Evolutionary conservation across 192 early-diverging fungal genomes (phyloP).

Genomic region (Entophlyctis luteolus): DNA sequence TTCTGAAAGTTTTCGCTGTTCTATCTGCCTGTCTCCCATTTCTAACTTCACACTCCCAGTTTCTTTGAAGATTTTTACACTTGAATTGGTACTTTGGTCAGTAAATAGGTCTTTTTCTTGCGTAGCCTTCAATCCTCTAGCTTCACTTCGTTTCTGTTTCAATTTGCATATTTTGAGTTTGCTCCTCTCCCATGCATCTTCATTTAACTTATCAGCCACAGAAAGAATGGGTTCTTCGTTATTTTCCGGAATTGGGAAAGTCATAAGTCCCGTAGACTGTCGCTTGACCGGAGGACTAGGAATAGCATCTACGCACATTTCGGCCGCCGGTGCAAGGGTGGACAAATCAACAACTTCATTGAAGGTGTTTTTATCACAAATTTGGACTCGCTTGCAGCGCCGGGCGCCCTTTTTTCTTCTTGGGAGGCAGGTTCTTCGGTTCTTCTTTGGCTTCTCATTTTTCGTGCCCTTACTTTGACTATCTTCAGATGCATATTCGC

Average conservation of each 20-base stretch:
- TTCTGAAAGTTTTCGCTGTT: too few species aligned
- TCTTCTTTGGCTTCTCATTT: neutral
- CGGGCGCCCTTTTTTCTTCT: neutral
- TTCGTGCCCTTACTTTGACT: neutral
- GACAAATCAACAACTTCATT: neutral
- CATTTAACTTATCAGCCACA: neutral
- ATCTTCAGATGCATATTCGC: neutral
- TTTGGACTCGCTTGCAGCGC: neutral
- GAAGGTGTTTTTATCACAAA: neutral
- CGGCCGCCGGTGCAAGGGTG: neutral
- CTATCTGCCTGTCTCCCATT: too few species aligned
- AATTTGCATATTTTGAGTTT: conserved; percentile 15
- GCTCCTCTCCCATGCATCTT: conserved; percentile 20
- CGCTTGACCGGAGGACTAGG: neutral
- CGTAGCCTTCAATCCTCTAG: neutral
- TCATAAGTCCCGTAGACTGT: conserved; percentile 10
- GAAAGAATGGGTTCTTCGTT: neutral
- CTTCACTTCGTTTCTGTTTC: conserved; percentile 16
- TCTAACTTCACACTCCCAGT: too few species aligned
- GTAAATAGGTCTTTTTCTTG: too few species aligned
- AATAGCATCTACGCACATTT: neutral
- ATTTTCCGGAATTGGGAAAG: conserved; percentile 18
- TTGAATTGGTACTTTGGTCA: too few species aligned
- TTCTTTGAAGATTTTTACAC: too few species aligned
- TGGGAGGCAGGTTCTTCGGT: neutral